Base-by-base conservation (phyloP, 2,329 filamentous ascomycete species). In the Penicillium corylophilum region DNA sequence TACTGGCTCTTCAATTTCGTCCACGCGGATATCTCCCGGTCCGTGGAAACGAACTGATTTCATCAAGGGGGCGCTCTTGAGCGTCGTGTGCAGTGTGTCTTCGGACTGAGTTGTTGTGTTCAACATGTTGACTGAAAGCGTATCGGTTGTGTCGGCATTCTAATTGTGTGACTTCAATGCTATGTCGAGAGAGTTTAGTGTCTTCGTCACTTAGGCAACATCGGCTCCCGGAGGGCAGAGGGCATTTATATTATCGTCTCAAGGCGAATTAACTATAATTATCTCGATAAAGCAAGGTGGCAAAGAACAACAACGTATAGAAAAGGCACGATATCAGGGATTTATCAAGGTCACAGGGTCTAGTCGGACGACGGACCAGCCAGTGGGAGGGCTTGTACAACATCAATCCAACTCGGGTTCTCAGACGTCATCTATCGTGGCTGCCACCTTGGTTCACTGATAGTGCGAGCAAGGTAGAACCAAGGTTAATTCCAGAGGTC, bases 31-130 rank as follows among this genome's bases (percentile, higher is more conserved):
- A 51, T 70, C 67, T 15, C 59, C 54, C 16, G 57, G 53, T 40
- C 65, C 67, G 42, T 70, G 64, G 44, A 65, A 70, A 9, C 67
- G 64, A 28, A 68, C 59, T 3, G 67, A 61, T 29, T 61, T 56
- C 66, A 70, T 69, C n/a, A 38, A 33, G 8, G 48, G 51, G 1
- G 51, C 26, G 4, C 45, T 50, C 23, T 47, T 51, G 5, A 58
- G 50, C 2, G 53, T 54, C 4, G 56, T 53, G n/a, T 44, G 53
- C 24, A 47, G 36, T 20, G 18, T 38, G n/a, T 51, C 39, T 9
- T 10, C 48, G 5, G 48, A 24, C 13, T 49, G 15, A 3, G 23
- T 48, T 8, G 51, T 24, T 24, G 48, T 54, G n/a, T 46, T 49
- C 29, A 46, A 22, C 41, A 54, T 51, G 20, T 26, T 48, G 23